Percentiles rank a stretch among this genome's conserved stretches.
phyloP scores from a whole-genome alignment of 2,329 filamentous ascomycete species.

The Xylariaceae sp. region DNA sequence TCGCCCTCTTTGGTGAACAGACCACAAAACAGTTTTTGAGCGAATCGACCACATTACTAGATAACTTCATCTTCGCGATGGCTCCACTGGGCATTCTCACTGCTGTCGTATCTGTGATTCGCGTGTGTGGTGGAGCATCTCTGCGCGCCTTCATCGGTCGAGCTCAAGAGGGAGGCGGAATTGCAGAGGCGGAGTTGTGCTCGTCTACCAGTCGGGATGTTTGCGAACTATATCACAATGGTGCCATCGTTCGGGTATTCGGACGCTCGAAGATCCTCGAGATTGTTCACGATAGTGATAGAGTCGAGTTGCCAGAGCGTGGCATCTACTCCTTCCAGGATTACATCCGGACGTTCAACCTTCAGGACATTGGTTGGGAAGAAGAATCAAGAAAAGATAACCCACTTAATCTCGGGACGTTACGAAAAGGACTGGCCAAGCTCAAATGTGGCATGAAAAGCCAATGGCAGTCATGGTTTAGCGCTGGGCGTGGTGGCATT shows the following conservation, averaged over 20 bases:
- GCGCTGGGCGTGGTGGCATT: background rate
- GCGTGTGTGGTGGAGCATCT: constrained; percentile 20
- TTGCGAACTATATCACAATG: constrained; percentile 36
- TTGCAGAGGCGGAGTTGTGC: constrained; percentile 37
- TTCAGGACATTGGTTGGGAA: background rate
- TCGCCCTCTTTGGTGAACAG: constrained; percentile 36
- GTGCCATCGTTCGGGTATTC: constrained; percentile 31
- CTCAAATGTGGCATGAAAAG: no score
- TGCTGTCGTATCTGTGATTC: constrained; percentile 31
- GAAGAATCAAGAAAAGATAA: background rate
- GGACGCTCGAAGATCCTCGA: constrained; percentile 34
- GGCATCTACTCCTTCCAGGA: background rate
- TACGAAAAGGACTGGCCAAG: no score
- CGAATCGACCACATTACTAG: constrained; percentile 16
- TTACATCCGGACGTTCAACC: no score
- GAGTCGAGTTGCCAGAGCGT: background rate
- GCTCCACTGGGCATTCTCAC: constrained; percentile 39
- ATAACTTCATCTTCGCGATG: constrained; percentile 34
- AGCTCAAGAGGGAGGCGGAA: constrained; percentile 32
- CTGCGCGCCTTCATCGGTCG: constrained; percentile 37
- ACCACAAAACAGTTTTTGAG: constrained; percentile 19
- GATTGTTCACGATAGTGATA: constrained; percentile 20
- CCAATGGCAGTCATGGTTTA: no score
- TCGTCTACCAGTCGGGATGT: constrained; percentile 38
- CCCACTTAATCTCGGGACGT: no score